Evolutionary conservation across 352 stramenopile species (phyloP).

Genomic region (Pythium coloratum): DNA sequence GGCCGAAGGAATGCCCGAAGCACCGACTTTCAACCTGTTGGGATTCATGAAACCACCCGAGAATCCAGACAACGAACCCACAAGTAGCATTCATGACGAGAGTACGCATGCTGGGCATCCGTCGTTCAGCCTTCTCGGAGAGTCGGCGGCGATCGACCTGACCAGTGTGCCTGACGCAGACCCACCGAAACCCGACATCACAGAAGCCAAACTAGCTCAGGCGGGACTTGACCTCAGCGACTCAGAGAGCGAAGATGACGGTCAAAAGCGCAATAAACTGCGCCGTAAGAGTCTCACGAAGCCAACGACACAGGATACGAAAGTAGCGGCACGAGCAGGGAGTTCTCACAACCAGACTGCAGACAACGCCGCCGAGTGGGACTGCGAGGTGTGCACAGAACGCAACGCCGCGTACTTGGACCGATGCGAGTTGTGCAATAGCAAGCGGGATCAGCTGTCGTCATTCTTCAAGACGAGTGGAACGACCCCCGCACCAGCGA

Average conservation of each 20-base stretch:
- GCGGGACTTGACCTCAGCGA: conserved; percentile 56
- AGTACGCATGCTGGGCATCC: not conserved
- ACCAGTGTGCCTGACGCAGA: conserved; percentile 20
- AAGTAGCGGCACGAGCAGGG: not conserved
- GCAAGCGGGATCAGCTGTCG: not conserved
- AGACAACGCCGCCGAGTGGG: conserved; percentile 9
- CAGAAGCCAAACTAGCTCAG: conserved; percentile 33
- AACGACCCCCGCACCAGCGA: not conserved
- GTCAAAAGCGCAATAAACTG: conserved; percentile 20
- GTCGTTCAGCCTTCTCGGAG: conserved; percentile 7
- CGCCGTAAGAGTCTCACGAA: conserved; percentile 6
- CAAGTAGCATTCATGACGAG: not conserved
- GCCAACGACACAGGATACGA: not conserved
- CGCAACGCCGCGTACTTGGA: not conserved
- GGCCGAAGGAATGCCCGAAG: conserved; percentile 12
- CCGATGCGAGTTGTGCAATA: conserved; percentile 19
- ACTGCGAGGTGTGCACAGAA: conserved; percentile 34
- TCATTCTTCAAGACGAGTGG: not conserved
- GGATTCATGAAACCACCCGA: conserved; percentile 8
- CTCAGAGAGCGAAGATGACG: conserved; percentile 37
- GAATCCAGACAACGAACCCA: not conserved
- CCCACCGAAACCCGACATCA: not conserved
- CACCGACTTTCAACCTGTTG: conserved; percentile 25
- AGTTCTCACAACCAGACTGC: not conserved
- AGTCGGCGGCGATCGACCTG: conserved; percentile 8